Base-by-base conservation (phyloP, 2,329 filamentous ascomycete species). In the Aureobasidium sp. region DNA sequence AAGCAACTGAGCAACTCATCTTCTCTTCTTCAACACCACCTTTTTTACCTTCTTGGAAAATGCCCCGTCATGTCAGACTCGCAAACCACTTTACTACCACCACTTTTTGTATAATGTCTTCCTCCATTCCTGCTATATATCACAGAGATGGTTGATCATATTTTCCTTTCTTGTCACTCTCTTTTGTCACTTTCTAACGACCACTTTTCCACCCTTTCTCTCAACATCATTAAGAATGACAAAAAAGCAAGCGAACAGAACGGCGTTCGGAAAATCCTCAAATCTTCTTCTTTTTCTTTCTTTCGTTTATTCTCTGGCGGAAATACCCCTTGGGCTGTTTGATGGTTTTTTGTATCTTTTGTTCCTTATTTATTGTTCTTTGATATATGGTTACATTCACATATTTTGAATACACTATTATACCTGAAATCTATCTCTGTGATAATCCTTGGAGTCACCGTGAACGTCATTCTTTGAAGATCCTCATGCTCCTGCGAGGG, bases 21-120 rank as follows among this genome's bases (percentile, higher is more conserved):
- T 13, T 11, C 25, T 49, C 41, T 11, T 30, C 21, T 21, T 21
- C 21, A 21, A 21, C 45, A 8, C 2, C n/a, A 10, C 27, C 8
- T 30, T 6, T 6, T n/a, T 29, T 27, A 25, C 13, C 34, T 36
- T 59, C 57, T 42, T 41, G 36, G 50, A 54, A 16, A 32, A 58
- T 47, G 54, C 54, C 42, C 54, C 53, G 53, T 58, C 42, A 58
- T 44, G 42, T 58, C 41, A 47, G 27, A 29, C 32, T 16, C 6
- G 11, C 30, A 32, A 32, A 21, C 13, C 13, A 21, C 10, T 27
- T 34, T 30, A 3, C 15, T 36, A 21, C 21, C 21, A 21, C 11
- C 29, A 16, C 39, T 32, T 41, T 59, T 21, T 59, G 55, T 49
- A 49, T 59, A 59, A 59, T 59, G 55, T 59, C 36, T 59, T 59